These are phyloP conservation scores for Candida caryicola DNA, from an alignment of 805 yeast species.

Conservation along the genomic window DNA sequence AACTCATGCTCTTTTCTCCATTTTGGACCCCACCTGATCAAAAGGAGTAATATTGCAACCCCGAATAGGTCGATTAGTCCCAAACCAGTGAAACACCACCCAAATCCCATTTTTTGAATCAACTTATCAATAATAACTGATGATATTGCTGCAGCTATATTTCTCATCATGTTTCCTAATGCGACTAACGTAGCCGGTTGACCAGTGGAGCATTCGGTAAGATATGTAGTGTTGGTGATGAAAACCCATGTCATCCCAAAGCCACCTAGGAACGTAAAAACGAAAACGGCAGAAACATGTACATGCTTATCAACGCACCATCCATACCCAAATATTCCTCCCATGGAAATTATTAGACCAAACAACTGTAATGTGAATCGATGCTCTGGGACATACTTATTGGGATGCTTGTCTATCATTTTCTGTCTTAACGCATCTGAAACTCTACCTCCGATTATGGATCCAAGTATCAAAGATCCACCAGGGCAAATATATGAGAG, in stretches of 20 bases:
- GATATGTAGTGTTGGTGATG: conserved; percentile 50
- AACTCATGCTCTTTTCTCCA: conserved; percentile 20
- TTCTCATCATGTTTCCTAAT: conserved; percentile 51
- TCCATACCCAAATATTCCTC: conserved; percentile 50
- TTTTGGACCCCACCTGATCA: conserved; percentile 19
- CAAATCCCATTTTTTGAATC: conserved; percentile 39
- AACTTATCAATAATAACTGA: conserved; percentile 43
- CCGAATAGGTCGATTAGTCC: conserved; percentile 28
- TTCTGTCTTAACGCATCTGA: conserved; percentile 38
- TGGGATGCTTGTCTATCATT: conserved; percentile 23
- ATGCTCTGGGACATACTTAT: conserved; percentile 44
- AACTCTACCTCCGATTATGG: conserved; percentile 46
- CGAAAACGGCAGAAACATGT: conserved; percentile 38
- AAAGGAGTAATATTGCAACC: conserved; percentile 15
- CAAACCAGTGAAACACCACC: conserved; percentile 57
- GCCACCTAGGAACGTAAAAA: conserved; percentile 45
- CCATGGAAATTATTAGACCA: conserved; percentile 42
- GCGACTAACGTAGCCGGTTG: conserved; percentile 56
- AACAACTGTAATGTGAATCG: conserved; percentile 43
- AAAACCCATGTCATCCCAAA: conserved; percentile 58
- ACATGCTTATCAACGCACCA: conserved; percentile 46
- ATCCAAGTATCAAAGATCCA: conserved; percentile 45
- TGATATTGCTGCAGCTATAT: conserved; percentile 52
- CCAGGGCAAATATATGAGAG: conserved; percentile 56
- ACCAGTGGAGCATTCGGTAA: conserved; percentile 48